Evolutionary conservation across 495 filamentous ascomycete species (phyloP).

Genomic region (Aspergillus heteromorphus): DNA sequence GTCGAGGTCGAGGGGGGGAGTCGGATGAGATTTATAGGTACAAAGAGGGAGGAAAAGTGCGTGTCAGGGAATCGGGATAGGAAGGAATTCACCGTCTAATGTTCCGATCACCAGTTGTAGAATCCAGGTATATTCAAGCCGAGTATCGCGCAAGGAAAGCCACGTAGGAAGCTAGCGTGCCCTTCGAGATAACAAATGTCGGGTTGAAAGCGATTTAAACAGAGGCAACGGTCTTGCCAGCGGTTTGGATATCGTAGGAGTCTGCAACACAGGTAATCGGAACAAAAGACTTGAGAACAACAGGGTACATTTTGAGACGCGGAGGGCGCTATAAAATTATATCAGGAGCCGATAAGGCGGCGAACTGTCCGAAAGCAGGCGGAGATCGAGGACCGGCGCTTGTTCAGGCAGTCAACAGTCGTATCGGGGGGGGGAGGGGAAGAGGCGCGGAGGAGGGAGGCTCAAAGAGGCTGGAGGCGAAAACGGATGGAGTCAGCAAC

Average conservation of each 20-base stretch:
- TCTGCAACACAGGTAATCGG: conserved; percentile 28
- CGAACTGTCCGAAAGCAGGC: conserved; percentile 23
- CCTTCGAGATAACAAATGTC: conserved; percentile 11
- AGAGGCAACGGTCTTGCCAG: conserved; percentile 20
- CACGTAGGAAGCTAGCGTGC: conserved; percentile 16
- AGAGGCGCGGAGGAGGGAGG: conserved; percentile 3
- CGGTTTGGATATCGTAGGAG: conserved; percentile 23
- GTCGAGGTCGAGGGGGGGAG: conserved; percentile 1
- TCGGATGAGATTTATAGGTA: conserved; percentile 1
- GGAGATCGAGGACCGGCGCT: conserved; percentile 14
- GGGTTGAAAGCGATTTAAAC: conserved; percentile 15
- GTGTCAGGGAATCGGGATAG: background rate
- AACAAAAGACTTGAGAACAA: conserved; percentile 21
- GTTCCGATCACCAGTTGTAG: conserved; percentile 24
- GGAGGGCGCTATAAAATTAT: conserved; percentile 12
- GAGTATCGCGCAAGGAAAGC: conserved; percentile 13
- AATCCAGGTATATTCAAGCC: conserved; percentile 22
- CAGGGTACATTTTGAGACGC: conserved; percentile 30
- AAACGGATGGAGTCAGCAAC: conserved; percentile 20
- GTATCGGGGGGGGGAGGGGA: conserved; percentile 9
- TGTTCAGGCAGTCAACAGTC: conserved; percentile 23
- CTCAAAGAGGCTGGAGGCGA: conserved; percentile 13
- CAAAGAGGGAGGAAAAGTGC: background rate
- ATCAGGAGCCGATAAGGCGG: conserved; percentile 21
- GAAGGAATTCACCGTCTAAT: conserved; percentile 12